Conservation (phyloP, 257 asterid genomes). For the Lycium barbarum region DNA sequence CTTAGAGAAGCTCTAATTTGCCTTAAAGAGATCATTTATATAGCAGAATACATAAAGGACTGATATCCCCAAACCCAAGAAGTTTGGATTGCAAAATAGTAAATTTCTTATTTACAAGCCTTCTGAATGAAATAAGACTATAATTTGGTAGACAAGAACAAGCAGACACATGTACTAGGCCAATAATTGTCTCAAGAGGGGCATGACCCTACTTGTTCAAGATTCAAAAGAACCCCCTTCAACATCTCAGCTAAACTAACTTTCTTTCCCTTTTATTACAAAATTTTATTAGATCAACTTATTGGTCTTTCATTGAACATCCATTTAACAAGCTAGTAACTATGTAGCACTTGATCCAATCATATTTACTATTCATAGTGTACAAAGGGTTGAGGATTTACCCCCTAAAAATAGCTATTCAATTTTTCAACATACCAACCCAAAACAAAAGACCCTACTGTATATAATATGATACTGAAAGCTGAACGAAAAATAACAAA, state of each 20-base stretch:
- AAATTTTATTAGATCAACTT: background rate
- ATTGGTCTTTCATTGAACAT: background rate
- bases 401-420: constrained; percentile 10
- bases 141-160: background rate
- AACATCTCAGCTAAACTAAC: background rate
- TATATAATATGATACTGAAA: background rate
- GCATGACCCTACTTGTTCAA: background rate
- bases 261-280: background rate
- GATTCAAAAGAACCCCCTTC: background rate
- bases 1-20: background rate
- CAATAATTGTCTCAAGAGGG: background rate
- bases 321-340: background rate
- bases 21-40: background rate
- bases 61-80: background rate
- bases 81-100: background rate
- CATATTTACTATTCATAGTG: background rate
- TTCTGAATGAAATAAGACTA: background rate
- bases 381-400: background rate
- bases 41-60: background rate
- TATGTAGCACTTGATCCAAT: background rate
- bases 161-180: background rate
- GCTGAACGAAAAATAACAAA: background rate
- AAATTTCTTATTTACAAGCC: no score
- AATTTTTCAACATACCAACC: background rate
- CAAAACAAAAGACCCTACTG: background rate